Conservation (phyloP, 176 grass and related monocot genomes). For the Rhynchospora breviuscula region DNA sequence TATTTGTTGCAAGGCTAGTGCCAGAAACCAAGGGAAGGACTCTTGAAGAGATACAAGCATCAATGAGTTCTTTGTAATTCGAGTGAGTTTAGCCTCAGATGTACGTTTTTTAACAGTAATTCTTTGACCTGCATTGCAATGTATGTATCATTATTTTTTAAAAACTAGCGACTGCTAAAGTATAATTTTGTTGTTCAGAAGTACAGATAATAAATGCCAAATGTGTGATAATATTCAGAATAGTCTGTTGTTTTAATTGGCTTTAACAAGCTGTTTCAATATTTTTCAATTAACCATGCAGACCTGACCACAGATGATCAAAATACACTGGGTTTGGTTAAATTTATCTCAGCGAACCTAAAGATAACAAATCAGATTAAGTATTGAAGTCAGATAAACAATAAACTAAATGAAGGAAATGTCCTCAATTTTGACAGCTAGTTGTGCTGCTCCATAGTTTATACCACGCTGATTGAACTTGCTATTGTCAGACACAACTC, state of each 20-base stretch:
- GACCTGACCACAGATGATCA: not conserved
- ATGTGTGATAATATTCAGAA: not conserved
- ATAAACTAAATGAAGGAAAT: not conserved
- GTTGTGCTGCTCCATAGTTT: not conserved
- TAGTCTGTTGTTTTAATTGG: not conserved
- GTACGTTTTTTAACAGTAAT: not conserved
- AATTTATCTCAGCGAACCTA: not conserved
- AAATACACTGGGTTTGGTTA: not conserved
- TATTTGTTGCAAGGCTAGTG: constrained; percentile 60
- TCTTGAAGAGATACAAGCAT: constrained; percentile 77
- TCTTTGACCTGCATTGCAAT: not conserved
- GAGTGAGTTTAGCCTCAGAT: not conserved
- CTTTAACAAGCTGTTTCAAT: not conserved
- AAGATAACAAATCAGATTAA: not conserved
- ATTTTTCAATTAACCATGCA: not conserved
- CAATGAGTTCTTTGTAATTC: constrained; percentile 39
- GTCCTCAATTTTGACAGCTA: not conserved
- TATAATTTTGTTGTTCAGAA: not conserved
- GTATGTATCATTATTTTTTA: not conserved
- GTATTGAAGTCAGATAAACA: not conserved
- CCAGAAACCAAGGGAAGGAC: constrained; percentile 86
- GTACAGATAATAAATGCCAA: not conserved
- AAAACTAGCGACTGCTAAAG: not conserved
- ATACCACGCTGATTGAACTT: not conserved
- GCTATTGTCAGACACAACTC: not conserved